Conservation (phyloP, 805 yeast species). For the Nakazawaea wyomingensis region DNA sequence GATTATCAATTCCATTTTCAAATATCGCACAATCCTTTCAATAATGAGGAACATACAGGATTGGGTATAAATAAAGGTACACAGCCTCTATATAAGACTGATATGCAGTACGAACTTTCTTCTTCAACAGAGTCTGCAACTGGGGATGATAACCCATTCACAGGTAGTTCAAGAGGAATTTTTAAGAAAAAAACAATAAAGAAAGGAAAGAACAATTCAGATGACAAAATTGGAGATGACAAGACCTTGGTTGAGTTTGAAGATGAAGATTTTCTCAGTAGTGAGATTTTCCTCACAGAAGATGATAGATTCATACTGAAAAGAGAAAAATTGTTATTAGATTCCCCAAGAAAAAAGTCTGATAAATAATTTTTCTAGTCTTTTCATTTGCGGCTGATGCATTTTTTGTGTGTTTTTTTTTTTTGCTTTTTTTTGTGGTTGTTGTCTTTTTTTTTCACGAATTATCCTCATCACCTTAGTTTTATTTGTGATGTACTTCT, state of each 20-base stretch:
- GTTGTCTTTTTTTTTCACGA: neutral
- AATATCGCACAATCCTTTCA: neutral
- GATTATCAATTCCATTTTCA: neutral
- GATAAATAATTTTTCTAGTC: neutral
- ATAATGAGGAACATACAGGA: neutral
- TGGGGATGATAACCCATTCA: neutral
- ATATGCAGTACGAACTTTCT: neutral
- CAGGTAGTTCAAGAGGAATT: neutral
- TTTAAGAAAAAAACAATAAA: neutral
- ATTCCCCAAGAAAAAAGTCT: neutral
- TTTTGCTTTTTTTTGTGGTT: neutral
- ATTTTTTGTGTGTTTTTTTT: neutral
- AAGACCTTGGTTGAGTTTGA: neutral
- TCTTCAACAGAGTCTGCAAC: neutral
- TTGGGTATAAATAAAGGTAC: neutral
- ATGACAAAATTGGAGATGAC: neutral
- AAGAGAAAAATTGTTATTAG: conserved; percentile 7
- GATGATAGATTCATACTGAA: conserved; percentile 13
- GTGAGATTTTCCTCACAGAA: conserved; percentile 16
- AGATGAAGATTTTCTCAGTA: conserved; percentile 6
- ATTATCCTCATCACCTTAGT: no score
- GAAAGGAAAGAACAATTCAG: neutral
- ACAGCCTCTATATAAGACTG: neutral
- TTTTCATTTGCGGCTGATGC: no score
- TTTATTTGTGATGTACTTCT: no score